phyloP scores from a whole-genome alignment of 331 rosid species.

The Rhamnella rubrinervis region DNA sequence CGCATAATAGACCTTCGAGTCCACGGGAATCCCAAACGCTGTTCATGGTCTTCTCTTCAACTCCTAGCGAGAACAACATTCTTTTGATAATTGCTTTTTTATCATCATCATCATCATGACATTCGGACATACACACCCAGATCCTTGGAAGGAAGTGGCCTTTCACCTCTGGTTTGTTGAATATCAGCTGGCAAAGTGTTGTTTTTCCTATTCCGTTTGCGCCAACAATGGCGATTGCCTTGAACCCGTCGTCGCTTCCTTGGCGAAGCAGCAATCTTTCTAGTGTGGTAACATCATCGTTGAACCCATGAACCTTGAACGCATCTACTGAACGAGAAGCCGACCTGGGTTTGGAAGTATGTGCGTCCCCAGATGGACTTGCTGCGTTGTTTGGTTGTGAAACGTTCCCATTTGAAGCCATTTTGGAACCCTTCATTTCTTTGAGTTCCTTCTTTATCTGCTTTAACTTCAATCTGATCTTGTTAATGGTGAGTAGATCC shows the following conservation, averaged over 20 bases:
- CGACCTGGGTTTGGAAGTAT: not conserved
- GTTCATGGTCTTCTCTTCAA: not conserved
- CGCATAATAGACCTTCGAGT: constrained; percentile 1
- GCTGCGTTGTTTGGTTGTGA: not conserved
- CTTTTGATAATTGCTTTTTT: not conserved
- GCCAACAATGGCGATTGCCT: constrained; percentile 20
- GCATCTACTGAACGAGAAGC: not conserved
- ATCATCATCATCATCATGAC: not conserved
- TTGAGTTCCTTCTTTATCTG: constrained; percentile 4
- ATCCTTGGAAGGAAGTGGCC: constrained; percentile 18
- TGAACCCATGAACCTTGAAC: constrained; percentile 20
- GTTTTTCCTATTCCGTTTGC: constrained; percentile 25
- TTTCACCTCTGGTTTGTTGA: constrained; percentile 13
- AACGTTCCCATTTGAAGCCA: not conserved
- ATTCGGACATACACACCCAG: constrained; percentile 26
- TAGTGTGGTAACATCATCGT: constrained; percentile 1
- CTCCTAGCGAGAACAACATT: constrained; percentile 16
- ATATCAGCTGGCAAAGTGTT: constrained; percentile 7
- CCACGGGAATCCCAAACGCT: not conserved
- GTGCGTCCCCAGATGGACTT: not conserved
- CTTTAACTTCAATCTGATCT: constrained; percentile 2
- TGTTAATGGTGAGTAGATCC: not conserved
- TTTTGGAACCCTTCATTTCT: too few relatives aligned
- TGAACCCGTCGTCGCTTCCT: constrained; percentile 5
- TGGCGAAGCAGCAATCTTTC: constrained; percentile 1